Percentiles rank a stretch among this genome's conserved stretches.
These are phyloP conservation scores for Myxozyma vanderwaltii DNA, from an alignment of 805 yeast genomes.

Conservation along the genomic window DNA sequence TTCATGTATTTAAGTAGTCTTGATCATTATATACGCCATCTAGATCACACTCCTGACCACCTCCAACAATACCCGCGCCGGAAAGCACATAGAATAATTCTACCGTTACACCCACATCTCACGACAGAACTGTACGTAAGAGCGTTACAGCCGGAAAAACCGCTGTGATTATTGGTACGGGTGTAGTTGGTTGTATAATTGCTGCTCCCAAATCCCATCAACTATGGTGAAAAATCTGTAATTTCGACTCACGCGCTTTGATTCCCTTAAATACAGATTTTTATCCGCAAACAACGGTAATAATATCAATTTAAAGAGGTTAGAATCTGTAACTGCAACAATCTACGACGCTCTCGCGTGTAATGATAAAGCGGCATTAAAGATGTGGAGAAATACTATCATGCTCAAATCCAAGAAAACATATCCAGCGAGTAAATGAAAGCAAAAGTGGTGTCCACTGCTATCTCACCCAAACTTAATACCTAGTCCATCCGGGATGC, in stretches of 20 bases:
- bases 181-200: slow-evolving; percentile 55
- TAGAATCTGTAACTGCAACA: too few relatives aligned
- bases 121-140: slow-evolving; percentile 15
- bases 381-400: too few relatives aligned
- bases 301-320: too few relatives aligned
- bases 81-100: slow-evolving; percentile 16
- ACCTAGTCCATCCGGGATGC: slow-evolving; percentile 8
- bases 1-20: too few relatives aligned
- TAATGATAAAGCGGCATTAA: slow-evolving; percentile 16
- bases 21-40: too few relatives aligned
- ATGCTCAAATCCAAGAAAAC: slow-evolving; percentile 2
- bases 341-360: slow-evolving; percentile 16
- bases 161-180: slow-evolving; percentile 54
- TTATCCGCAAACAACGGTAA: slow-evolving; percentile 19
- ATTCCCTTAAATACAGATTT: slow-evolving; percentile 18
- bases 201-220: slow-evolving; percentile 51
- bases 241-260: slow-evolving; percentile 34
- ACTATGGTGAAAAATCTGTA: slow-evolving; percentile 43
- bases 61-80: too few relatives aligned
- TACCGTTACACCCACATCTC: slow-evolving; percentile 1
- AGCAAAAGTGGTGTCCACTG: slow-evolving; percentile 13
- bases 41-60: too few relatives aligned
- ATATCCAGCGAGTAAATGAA: slow-evolving; percentile 7
- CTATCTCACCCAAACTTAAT: slow-evolving; percentile 4
- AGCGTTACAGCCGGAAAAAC: slow-evolving; percentile 44